phyloP scores from a whole-genome alignment of 2,329 filamentous ascomycete genomes.

The Nigrograna mackinnonii region DNA sequence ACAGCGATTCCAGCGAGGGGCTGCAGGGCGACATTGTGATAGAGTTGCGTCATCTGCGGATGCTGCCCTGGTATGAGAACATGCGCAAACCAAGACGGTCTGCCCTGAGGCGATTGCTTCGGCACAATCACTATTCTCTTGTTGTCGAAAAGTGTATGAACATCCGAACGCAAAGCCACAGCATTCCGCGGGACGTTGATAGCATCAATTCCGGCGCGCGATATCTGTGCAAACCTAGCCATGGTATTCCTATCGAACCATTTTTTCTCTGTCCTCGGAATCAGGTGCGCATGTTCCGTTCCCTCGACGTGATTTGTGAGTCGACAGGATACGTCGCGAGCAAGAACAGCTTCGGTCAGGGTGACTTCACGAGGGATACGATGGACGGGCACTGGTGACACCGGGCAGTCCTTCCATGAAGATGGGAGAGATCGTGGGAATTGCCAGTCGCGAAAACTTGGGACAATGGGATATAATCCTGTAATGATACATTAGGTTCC shows the following conservation, averaged over 20 bases:
- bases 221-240: neutral
- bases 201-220: neutral
- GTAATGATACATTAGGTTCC: neutral
- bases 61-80: constrained; percentile 6
- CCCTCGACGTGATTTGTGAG: constrained; percentile 19
- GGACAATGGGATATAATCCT: neutral
- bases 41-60: constrained; percentile 13
- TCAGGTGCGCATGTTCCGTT: constrained; percentile 20
- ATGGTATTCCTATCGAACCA: constrained; percentile 21
- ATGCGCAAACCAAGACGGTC: constrained; percentile 10
- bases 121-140: constrained; percentile 19
- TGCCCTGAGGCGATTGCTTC: constrained; percentile 10
- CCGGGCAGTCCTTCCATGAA: neutral
- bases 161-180: constrained; percentile 19
- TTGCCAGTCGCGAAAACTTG: neutral
- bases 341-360: constrained; percentile 5
- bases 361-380: constrained; percentile 7
- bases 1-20: constrained; percentile 16
- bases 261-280: constrained; percentile 16
- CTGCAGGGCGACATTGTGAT: constrained; percentile 18
- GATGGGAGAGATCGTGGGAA: neutral
- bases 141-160: constrained; percentile 20
- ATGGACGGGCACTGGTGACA: neutral
- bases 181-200: constrained; percentile 10
- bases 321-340: constrained; percentile 17